Percentiles rank a stretch among this genome's conserved stretches.
These are phyloP conservation scores for Aspergillus sp. DNA, from an alignment of 2,329 filamentous ascomycete species.

Conservation along the genomic window DNA sequence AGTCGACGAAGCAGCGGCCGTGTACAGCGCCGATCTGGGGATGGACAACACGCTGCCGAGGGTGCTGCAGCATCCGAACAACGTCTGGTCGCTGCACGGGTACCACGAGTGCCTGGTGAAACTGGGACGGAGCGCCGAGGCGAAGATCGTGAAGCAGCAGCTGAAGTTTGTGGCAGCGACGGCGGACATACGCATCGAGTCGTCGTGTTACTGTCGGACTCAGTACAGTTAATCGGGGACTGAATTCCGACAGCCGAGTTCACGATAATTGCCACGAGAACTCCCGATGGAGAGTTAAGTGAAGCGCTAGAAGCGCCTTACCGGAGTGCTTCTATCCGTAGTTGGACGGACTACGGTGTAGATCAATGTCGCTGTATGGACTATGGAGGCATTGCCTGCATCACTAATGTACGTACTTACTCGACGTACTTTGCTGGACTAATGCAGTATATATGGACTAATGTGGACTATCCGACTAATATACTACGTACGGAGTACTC, in stretches of 20 bases:
- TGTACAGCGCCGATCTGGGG: constrained; percentile 64
- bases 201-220: constrained; percentile 58
- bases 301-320: background rate
- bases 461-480: no score
- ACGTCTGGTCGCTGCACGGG: constrained; percentile 74
- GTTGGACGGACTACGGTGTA: no score
- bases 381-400: no score
- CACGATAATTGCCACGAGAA: background rate
- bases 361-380: no score
- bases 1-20: constrained; percentile 55
- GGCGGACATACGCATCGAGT: constrained; percentile 59
- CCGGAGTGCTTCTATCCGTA: no score
- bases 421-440: no score
- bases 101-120: constrained; percentile 67
- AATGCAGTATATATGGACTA: no score
- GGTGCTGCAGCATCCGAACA: constrained; percentile 66
- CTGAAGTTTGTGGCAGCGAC: constrained; percentile 54
- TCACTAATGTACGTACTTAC: no score
- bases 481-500: no score
- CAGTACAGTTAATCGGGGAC: no score
- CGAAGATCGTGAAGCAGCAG: constrained; percentile 49
- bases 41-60: constrained; percentile 61
- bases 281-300: background rate
- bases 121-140: constrained; percentile 52
- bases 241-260: background rate